Evolutionary conservation across 805 yeast genomes (phyloP), one percentile per base, ranked within the genome.

Genomic region (Candida railenensis): DNA sequence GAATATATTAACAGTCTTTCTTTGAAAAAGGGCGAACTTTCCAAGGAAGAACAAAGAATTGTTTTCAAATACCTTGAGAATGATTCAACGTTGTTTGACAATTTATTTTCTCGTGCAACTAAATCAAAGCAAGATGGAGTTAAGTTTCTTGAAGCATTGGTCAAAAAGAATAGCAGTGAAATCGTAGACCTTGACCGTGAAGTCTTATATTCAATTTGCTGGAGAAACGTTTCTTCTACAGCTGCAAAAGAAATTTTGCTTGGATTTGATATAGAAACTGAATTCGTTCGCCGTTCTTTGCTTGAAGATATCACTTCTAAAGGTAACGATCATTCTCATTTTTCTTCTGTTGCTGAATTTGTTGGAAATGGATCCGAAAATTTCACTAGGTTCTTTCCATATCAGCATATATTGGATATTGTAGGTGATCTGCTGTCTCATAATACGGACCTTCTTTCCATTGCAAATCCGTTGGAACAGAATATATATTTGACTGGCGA

Each of bases 391-490:
- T 21, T 46, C 12, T 25, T 61, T 12, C 60, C 67, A 4, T 30
- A 58, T 2, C 48, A 59, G 0, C 57, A 59, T n/a, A 56, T 81
- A 1, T 52, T 57, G 0, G 55, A 57, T 2, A 39, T 30, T 5
- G 43, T 66, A 19, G 19, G 22, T 9, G 22, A 28, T 1, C 55
- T 64, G 2, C 16, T 54, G 14, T 19, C 44, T 14, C 40, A 42
- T n/a, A 32, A 52, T n/a, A 41, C 44, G 2, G 45, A 56, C 12
- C 59, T 69, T 36, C 48, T 80, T 18, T 57, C 83, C 0, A 55
- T 79, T 21, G 75, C 80, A 0, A 80, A 78, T 52, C 71, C 80
- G 1, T 55, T 81, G 40, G 74, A 66, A 21, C 63, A 68, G 11
- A 74, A 69, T 45, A 61, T 75, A 1, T 71, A 68, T 40, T 59